These are phyloP conservation scores for Vachellia collinsii DNA, from an alignment of 306 rosid species.

Conservation along the genomic window DNA sequence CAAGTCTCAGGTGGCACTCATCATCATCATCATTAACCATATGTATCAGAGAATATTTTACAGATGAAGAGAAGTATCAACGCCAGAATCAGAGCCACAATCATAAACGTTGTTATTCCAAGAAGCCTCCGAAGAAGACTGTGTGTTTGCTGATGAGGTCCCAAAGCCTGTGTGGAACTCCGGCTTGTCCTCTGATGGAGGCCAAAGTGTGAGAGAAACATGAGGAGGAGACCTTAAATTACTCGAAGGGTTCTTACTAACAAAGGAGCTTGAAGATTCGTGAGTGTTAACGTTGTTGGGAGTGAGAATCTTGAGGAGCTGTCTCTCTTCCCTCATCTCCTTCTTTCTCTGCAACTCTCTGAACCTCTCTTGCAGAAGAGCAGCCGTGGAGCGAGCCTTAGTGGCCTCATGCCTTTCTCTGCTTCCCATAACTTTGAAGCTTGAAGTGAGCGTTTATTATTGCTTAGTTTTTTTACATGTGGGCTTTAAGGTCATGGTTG, in stretches of 20 bases:
- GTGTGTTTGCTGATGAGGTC: background rate
- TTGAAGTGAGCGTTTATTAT: constrained; percentile 20
- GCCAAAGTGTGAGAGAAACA: constrained; percentile 73
- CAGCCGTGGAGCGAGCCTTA: constrained; percentile 68
- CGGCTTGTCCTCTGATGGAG: constrained; percentile 42
- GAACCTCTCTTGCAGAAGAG: constrained; percentile 88
- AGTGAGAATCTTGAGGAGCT: constrained; percentile 48
- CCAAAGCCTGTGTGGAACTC: constrained; percentile 15
- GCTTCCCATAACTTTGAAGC: constrained; percentile 48
- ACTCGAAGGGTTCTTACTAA: constrained; percentile 31
- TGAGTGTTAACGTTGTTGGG: constrained; percentile 23
- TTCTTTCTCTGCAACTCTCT: constrained; percentile 78
- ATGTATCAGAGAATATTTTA: constrained; percentile 31
- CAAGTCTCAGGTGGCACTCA: background rate
- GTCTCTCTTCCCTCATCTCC: constrained; percentile 84
- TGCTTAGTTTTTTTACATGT: background rate
- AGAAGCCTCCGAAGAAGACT: constrained; percentile 19
- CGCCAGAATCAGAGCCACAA: constrained; percentile 43
- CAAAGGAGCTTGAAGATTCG: constrained; percentile 42
- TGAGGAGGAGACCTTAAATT: constrained; percentile 48
- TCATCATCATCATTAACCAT: background rate
- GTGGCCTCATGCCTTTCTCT: constrained; percentile 52
- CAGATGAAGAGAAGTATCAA: constrained; percentile 94
- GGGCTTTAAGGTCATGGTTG: constrained; percentile 39
- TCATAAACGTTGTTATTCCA: constrained; percentile 39